These are phyloP conservation scores for Cladophialophora yegresii DNA, from an alignment of 2,329 filamentous ascomycete species.

Conservation along the genomic window DNA sequence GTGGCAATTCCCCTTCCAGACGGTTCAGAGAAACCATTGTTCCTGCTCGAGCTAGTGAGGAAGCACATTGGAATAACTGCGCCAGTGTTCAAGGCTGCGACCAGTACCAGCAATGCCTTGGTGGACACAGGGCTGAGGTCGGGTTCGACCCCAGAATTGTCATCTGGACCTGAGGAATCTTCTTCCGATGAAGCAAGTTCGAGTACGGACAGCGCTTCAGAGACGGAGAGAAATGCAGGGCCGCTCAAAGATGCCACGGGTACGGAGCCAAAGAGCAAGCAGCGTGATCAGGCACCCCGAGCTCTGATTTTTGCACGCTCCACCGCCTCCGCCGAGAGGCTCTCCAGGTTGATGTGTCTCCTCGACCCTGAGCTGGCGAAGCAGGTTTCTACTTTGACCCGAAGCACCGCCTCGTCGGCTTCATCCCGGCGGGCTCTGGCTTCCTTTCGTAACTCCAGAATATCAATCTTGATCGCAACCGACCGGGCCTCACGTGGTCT, in stretches of 20 bases:
- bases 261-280: not conserved
- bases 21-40: slow-evolving; percentile 74
- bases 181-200: slow-evolving; percentile 49
- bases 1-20: slow-evolving; percentile 68
- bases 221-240: not conserved
- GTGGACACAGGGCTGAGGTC: slow-evolving; percentile 35
- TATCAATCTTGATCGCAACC: slow-evolving; percentile 90
- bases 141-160: slow-evolving; percentile 38
- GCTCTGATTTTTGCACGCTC: slow-evolving; percentile 94
- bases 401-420: slow-evolving; percentile 46
- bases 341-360: slow-evolving; percentile 82
- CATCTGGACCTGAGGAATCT: slow-evolving; percentile 30
- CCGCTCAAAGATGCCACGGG: too few relatives aligned
- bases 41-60: slow-evolving; percentile 74
- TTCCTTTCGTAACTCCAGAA: slow-evolving; percentile 84
- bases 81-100: not conserved
- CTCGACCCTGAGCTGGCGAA: slow-evolving; percentile 87
- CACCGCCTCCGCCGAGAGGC: slow-evolving; percentile 80
- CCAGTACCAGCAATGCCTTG: not conserved
- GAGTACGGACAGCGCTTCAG: not conserved
- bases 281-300: slow-evolving; percentile 86
- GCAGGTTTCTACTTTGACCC: slow-evolving; percentile 81
- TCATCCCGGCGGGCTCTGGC: slow-evolving; percentile 71
- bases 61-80: slow-evolving; percentile 46
- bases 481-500: slow-evolving; percentile 93